Conservation (phyloP, 148 eudicot species). For the Persicaria maculosa region DNA sequence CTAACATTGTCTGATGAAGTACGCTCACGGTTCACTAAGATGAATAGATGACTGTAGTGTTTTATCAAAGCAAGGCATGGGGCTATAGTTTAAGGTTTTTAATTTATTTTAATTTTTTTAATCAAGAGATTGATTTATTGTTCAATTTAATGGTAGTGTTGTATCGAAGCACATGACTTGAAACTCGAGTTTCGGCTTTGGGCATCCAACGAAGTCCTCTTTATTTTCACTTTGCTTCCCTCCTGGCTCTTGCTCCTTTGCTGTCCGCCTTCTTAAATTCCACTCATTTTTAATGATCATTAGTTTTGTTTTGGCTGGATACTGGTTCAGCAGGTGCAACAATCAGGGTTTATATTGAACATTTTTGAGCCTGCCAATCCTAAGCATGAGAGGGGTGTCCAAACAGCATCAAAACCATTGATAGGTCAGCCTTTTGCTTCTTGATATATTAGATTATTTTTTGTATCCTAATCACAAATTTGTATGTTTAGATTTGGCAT, state of each 20-base stretch:
- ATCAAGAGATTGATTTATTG: neutral
- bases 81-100: too few relatives aligned
- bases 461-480: neutral
- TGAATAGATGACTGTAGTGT: too few relatives aligned
- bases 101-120: too few relatives aligned
- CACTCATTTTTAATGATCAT: neutral
- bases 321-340: slow-evolving; percentile 98
- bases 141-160: slow-evolving; percentile 84
- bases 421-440: slow-evolving; percentile 43
- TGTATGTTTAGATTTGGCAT: slow-evolving; percentile 1
- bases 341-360: slow-evolving; percentile 73
- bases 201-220: slow-evolving; percentile 42
- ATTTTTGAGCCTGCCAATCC: slow-evolving; percentile 71
- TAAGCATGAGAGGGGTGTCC: slow-evolving; percentile 82
- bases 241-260: neutral
- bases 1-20: too few relatives aligned
- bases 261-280: neutral
- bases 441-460: neutral
- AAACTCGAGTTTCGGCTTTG: too few relatives aligned
- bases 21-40: too few relatives aligned
- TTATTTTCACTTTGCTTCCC: neutral
- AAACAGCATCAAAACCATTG: slow-evolving; percentile 71
- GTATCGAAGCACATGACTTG: slow-evolving; percentile 83
- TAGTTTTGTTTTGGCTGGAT: slow-evolving; percentile 39
- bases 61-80: too few relatives aligned